phyloP scores from a whole-genome alignment of 306 rosid genomes.

The Vigna unguiculata region DNA sequence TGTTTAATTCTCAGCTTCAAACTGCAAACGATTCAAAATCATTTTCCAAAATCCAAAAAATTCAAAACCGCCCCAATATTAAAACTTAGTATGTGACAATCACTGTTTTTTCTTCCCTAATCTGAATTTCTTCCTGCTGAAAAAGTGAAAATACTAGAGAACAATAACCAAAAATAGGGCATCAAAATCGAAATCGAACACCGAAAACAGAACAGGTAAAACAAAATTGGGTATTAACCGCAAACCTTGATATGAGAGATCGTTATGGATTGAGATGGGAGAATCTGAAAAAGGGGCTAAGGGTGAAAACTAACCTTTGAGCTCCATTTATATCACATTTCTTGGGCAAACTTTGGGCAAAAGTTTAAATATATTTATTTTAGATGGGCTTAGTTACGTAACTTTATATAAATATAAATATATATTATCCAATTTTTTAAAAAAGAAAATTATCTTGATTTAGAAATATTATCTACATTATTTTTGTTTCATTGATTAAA shows the following conservation, averaged over 20 bases:
- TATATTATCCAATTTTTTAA: too few species aligned
- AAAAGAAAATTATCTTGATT: too few species aligned
- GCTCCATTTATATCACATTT: not conserved
- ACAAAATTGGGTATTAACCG: not conserved
- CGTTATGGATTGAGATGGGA: not conserved
- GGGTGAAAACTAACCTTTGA: not conserved
- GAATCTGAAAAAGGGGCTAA: not conserved
- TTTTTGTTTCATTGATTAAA: too few species aligned
- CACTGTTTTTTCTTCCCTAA: not conserved
- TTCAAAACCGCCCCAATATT: not conserved
- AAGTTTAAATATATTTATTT: too few species aligned
- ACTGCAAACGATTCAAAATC: conserved; percentile 31
- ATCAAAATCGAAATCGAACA: not conserved
- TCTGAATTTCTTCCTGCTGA: not conserved
- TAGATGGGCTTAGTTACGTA: too few species aligned
- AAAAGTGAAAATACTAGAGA: not conserved
- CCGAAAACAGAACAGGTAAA: not conserved
- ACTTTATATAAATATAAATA: too few species aligned
- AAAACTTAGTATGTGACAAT: not conserved
- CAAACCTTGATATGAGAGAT: conserved; percentile 28
- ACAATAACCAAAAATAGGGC: conserved; percentile 7
- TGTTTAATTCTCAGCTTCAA: conserved; percentile 44
- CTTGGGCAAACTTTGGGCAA: too few species aligned
- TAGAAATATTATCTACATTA: too few species aligned
- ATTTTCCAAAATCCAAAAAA: not conserved